Evolutionary conservation across 306 rosid species (phyloP).

Genomic region (Erythrophleum fordii): DNA sequence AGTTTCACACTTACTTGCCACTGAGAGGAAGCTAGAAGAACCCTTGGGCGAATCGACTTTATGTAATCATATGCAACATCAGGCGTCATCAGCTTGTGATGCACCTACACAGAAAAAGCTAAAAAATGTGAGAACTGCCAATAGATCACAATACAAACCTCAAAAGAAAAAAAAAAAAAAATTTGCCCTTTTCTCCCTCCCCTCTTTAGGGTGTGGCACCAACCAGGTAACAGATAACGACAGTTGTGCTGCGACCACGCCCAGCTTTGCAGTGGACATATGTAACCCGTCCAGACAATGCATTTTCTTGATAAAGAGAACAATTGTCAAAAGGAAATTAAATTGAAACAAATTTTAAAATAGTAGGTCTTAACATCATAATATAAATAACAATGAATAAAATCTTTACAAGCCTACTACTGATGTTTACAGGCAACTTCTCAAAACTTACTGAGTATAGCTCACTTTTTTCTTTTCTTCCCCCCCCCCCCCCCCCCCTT

Average conservation of each 20-base stretch:
- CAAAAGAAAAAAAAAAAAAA: no score
- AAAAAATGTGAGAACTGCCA: constrained; percentile 33
- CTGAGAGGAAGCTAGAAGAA: constrained; percentile 91
- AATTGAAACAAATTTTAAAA: constrained; percentile 19
- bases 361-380: not conserved
- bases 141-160: constrained; percentile 16
- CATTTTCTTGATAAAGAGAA: constrained; percentile 61
- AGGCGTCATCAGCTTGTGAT: constrained; percentile 89
- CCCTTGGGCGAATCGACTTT: constrained; percentile 90
- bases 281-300: constrained; percentile 70
- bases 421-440: not conserved
- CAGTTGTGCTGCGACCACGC: constrained; percentile 96
- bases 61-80: constrained; percentile 78
- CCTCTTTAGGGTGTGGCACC: constrained; percentile 34
- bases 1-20: constrained; percentile 65
- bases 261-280: constrained; percentile 99
- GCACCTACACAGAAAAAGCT: constrained; percentile 61
- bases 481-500: no score
- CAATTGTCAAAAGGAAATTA: constrained; percentile 3
- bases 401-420: not conserved
- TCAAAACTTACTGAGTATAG: not conserved
- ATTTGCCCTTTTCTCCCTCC: not conserved
- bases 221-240: constrained; percentile 95
- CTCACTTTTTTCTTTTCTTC: not conserved
- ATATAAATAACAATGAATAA: not conserved